Base-by-base conservation (phyloP, 176 grass and related monocot species). In the Cenchrus purpureus region DNA sequence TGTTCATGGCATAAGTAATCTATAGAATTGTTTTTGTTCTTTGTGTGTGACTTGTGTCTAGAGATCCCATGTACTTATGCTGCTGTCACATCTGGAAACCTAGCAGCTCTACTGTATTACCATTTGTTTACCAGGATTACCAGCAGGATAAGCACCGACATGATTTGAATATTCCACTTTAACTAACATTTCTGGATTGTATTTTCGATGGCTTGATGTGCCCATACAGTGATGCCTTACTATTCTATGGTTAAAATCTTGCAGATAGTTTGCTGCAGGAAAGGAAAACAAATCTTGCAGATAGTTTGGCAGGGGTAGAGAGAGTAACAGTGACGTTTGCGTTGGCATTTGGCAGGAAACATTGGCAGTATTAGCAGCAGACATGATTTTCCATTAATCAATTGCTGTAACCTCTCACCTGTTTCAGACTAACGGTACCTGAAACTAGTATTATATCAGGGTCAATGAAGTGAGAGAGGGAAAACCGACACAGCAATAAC, bases 271-370 rank as follows among this genome's bases (percentile, higher is more conserved):
- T 75, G 77, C 71, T 8, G 45, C 7, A 73, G 4, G 1, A 72
- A 28, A 0, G 53, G 53, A 12, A 3, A 28, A 16, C 28, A 74
- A 62, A 46, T 43, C 74, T 37, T 20, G 84, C 73, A 73, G 64
- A 65, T 56, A 78, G 77, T 76, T 76, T 76, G 77, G 83, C 16
- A 77, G 25, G 25, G 73, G 68, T 49, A 61, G n/a, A 61, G 52
- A 37, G 25, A 37, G 14, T 20, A 71, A 59, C 37, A 12, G 28
- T 87, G 78, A 79, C 84, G 80, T 82, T 90, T 83, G 84, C 84
- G 79, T 90, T 83, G 80, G 74, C 89, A 87, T 90, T 90, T 86
- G 84, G 68, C 84, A 73, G 11, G 74, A 87, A 86, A 64, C 68
- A 8, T 87, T 87, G 84, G 74, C 79, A 74, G 72, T 29, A 84